Conservation (phyloP, 148 eudicot species). For the Rhododendron kiyosumense region DNA sequence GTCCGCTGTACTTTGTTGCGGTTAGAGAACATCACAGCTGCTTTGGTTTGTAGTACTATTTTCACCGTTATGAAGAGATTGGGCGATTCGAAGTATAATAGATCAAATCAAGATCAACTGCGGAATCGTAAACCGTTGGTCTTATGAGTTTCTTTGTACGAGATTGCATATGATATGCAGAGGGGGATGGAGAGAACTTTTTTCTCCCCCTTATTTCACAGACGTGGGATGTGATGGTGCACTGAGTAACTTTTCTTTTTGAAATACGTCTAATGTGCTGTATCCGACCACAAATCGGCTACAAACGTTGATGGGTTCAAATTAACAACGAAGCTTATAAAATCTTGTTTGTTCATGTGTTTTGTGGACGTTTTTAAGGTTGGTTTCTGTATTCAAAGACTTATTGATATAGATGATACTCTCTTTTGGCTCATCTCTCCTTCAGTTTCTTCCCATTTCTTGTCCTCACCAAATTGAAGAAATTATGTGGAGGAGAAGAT, state of each 20-base stretch:
- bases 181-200: neutral
- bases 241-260: neutral
- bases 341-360: neutral
- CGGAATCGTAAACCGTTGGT: neutral
- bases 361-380: neutral
- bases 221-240: neutral
- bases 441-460: neutral
- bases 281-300: neutral
- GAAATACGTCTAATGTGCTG: neutral
- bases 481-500: neutral
- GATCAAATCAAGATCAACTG: neutral
- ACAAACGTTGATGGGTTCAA: neutral
- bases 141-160: neutral
- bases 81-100: neutral
- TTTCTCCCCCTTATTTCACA: neutral
- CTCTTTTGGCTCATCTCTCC: neutral
- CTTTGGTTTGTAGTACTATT: neutral
- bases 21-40: neutral
- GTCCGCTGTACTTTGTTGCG: neutral
- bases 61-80: neutral
- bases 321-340: neutral
- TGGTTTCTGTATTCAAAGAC: neutral
- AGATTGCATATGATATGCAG: neutral
- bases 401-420: neutral
- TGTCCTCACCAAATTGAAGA: neutral